Evolutionary conservation across 2,329 filamentous ascomycete genomes (phyloP).

Genomic region (Exophiala spinifera): DNA sequence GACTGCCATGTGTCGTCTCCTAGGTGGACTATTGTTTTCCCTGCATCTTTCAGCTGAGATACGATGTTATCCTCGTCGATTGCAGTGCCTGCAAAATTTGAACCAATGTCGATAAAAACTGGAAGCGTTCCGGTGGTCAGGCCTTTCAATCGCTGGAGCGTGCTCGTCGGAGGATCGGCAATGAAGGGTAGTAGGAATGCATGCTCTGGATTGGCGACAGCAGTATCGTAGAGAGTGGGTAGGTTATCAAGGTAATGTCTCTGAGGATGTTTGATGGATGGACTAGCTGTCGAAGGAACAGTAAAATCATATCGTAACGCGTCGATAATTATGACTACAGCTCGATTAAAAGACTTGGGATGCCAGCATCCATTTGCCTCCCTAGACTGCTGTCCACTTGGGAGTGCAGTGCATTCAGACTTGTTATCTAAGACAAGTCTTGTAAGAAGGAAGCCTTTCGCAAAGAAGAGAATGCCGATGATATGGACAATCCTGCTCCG

Average conservation of each 20-base stretch:
- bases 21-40: constrained; percentile 81
- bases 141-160: constrained; percentile 86
- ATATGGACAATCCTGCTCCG: constrained; percentile 63
- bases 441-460: constrained; percentile 89
- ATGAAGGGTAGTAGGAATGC: constrained; percentile 93
- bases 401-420: constrained; percentile 66
- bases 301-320: constrained; percentile 97
- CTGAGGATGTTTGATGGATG: constrained; percentile 43
- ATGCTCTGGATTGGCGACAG: constrained; percentile 69
- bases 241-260: constrained; percentile 83
- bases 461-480: constrained; percentile 85
- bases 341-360: constrained; percentile 86
- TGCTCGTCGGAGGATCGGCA: constrained; percentile 91
- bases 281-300: constrained; percentile 61
- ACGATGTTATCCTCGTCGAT: constrained; percentile 89
- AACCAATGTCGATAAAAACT: constrained; percentile 89
- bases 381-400: constrained; percentile 45
- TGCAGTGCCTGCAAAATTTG: constrained; percentile 89
- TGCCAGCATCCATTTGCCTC: constrained; percentile 82
- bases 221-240: constrained; percentile 80
- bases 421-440: constrained; percentile 75
- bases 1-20: constrained; percentile 98
- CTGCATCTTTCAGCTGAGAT: constrained; percentile 60
- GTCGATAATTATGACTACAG: constrained; percentile 86
- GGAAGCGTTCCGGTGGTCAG: constrained; percentile 92